Evolutionary conservation across 345 rosid species (phyloP).

Genomic region (Hibiscus trionum): DNA sequence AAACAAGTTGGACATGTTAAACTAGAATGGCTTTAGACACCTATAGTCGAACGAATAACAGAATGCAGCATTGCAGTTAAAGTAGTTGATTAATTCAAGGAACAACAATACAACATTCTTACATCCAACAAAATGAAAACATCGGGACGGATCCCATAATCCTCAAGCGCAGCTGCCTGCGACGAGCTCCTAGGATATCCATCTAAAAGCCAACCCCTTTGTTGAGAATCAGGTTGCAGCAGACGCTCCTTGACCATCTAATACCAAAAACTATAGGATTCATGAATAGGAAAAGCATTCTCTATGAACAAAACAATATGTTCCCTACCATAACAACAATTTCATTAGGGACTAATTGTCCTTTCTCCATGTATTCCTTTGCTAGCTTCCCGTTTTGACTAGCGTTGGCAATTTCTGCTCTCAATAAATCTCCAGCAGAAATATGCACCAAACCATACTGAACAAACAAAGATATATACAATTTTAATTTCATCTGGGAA

Average conservation of each 20-base stretch:
- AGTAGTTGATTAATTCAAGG: neutral
- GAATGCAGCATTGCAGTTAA: neutral
- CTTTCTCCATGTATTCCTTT: constrained; percentile 82
- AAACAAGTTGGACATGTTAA: constrained; percentile 11
- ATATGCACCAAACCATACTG: constrained; percentile 91
- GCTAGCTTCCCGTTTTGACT: constrained; percentile 80
- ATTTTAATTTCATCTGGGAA: neutral
- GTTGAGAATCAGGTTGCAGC: constrained; percentile 56
- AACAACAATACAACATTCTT: constrained; percentile 17
- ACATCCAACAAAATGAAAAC: constrained; percentile 81
- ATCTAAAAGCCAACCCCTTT: constrained; percentile 95
- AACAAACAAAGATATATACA: constrained; percentile 22
- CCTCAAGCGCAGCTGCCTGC: constrained; percentile 74
- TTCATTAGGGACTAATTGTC: constrained; percentile 65
- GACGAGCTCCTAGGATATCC: constrained; percentile 91
- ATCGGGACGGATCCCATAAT: constrained; percentile 65
- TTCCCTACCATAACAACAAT: constrained; percentile 59
- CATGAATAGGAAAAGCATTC: constrained; percentile 12
- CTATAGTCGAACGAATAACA: neutral
- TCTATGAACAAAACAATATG: constrained; percentile 1
- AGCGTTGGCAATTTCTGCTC: constrained; percentile 72
- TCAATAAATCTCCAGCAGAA: constrained; percentile 86
- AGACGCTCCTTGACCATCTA: constrained; percentile 90
- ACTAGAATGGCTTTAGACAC: neutral
- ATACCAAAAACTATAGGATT: constrained; percentile 13